phyloP scores from a whole-genome alignment of 208 protist species.

The Trypanosoma mega region DNA sequence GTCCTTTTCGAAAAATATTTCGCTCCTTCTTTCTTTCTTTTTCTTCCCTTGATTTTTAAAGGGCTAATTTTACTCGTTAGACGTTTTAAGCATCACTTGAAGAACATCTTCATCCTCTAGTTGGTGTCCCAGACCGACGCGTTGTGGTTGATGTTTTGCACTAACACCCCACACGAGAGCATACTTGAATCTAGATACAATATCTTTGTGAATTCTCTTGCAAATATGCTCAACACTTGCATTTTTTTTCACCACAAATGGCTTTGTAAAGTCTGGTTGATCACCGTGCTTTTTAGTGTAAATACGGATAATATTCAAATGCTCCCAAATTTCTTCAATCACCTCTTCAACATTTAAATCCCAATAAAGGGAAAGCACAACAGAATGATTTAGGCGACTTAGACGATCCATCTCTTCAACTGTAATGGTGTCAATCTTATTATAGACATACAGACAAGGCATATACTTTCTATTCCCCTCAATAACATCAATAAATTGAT shows the following conservation, averaged over 20 bases:
- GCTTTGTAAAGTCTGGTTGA: constrained; percentile 94
- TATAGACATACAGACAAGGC: constrained; percentile 94
- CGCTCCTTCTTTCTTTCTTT: too few species aligned
- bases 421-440: constrained; percentile 97
- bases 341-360: constrained; percentile 93
- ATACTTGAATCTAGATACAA: constrained; percentile 92
- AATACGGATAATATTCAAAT: constrained; percentile 96
- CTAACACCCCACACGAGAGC: constrained; percentile 95
- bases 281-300: constrained; percentile 96
- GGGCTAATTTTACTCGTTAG: constrained; percentile 88
- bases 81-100: constrained; percentile 90
- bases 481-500: constrained; percentile 99
- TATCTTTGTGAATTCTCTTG: constrained; percentile 93
- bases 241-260: constrained; percentile 92
- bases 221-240: constrained; percentile 92
- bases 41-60: too few species aligned
- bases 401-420: constrained; percentile 97
- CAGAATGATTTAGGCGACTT: constrained; percentile 86
- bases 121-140: constrained; percentile 91
- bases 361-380: constrained; percentile 88
- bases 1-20: too few species aligned
- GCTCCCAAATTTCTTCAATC: constrained; percentile 95
- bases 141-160: constrained; percentile 95
- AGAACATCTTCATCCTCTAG: constrained; percentile 92
- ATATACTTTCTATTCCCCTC: constrained; percentile 95